A percentile compares a stretch with the other conserved stretches of the same genome.
These are phyloP conservation scores for Cryomyces antarcticus DNA, from an alignment of 495 filamentous ascomycete genomes.

Conservation along the genomic window DNA sequence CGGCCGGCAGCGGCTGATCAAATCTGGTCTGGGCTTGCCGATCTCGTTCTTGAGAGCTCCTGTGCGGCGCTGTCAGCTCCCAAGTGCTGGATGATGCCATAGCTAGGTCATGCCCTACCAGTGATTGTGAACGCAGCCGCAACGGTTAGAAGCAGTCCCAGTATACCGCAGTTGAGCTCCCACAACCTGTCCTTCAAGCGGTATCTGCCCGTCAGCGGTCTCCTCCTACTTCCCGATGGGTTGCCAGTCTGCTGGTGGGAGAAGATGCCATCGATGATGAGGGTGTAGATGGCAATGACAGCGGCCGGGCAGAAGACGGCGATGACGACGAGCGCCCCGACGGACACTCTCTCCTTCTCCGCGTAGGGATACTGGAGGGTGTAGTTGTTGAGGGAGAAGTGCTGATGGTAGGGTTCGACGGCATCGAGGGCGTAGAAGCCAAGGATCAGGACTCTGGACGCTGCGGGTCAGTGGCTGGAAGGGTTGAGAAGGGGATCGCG, in stretches of 20 bases:
- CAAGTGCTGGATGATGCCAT: neutral
- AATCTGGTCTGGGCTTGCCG: conserved; percentile 68
- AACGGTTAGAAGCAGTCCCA: conserved; percentile 50
- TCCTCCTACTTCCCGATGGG: conserved; percentile 15
- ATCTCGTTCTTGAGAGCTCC: conserved; percentile 67
- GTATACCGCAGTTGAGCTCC: conserved; percentile 65
- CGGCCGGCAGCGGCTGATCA: conserved; percentile 50
- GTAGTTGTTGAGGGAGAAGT: conserved; percentile 36
- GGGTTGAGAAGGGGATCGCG: neutral
- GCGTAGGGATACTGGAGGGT: conserved; percentile 55
- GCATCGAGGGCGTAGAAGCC: conserved; percentile 34
- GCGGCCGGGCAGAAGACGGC: conserved; percentile 35
- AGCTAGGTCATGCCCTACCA: conserved; percentile 10
- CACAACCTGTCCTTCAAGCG: conserved; percentile 47
- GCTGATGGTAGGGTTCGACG: conserved; percentile 36
- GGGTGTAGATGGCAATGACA: conserved; percentile 49
- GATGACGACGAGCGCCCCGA: conserved; percentile 33
- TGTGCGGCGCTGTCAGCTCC: neutral
- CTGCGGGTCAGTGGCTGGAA: conserved; percentile 1
- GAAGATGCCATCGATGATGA: conserved; percentile 51
- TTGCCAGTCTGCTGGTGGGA: conserved; percentile 35
- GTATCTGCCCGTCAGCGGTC: conserved; percentile 43
- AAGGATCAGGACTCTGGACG: conserved; percentile 26
- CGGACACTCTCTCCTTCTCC: conserved; percentile 49
- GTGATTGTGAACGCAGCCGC: conserved; percentile 56